Evolutionary conservation across 2,329 filamentous ascomycete species (phyloP).

Genomic region (Fusarium keratoplasticum): DNA sequence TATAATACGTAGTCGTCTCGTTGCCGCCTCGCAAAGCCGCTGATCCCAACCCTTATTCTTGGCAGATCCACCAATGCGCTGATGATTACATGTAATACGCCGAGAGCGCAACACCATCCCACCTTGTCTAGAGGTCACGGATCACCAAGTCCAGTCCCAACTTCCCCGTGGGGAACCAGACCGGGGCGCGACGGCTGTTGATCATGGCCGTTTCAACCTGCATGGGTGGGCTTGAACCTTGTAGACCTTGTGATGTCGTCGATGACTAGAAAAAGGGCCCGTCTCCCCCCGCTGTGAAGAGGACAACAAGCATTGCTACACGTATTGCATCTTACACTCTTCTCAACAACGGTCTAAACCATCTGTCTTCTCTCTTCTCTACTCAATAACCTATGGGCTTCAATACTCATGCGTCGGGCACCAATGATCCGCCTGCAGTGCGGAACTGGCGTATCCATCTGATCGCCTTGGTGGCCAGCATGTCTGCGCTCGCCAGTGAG

Average conservation of each 20-base stretch:
- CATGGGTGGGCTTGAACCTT: neutral
- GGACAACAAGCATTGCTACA: constrained; percentile 3
- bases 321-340: constrained; percentile 3
- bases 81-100: constrained; percentile 24
- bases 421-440: constrained; percentile 49
- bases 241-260: neutral
- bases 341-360: neutral
- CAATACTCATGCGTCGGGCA: constrained; percentile 53
- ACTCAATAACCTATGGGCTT: constrained; percentile 40
- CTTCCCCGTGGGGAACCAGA: constrained; percentile 39
- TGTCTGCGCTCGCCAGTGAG: constrained; percentile 50
- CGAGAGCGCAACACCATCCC: constrained; percentile 2
- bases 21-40: neutral
- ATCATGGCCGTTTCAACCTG: constrained; percentile 15
- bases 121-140: neutral
- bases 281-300: neutral
- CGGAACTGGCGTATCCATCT: constrained; percentile 50
- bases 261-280: constrained; percentile 19
- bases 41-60: constrained; percentile 18
- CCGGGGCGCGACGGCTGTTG: constrained; percentile 5
- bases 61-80: constrained; percentile 29
- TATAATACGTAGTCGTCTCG: neutral
- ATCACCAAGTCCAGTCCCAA: neutral
- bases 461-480: constrained; percentile 48
- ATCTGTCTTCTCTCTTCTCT: neutral